phyloP scores from a whole-genome alignment of 768 basidiomycete species.

The Auricularia cornea region DNA sequence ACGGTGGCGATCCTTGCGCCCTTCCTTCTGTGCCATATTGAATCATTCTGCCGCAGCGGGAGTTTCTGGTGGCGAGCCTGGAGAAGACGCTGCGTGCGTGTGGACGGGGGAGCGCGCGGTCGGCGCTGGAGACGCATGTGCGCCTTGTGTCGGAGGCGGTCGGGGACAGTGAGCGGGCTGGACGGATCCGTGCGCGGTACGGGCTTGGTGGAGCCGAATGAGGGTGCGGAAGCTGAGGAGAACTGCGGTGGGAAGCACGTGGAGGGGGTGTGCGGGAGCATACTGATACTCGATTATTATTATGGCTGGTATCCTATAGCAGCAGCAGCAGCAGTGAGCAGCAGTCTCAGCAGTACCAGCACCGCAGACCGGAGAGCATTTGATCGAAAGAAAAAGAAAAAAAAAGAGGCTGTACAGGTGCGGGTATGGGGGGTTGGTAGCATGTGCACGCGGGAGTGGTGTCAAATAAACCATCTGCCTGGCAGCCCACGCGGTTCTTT shows the following conservation, averaged over 20 bases:
- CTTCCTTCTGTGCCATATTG: not conserved
- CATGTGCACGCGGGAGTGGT: not conserved
- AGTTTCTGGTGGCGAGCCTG: slow-evolving; percentile 36
- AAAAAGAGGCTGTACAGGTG: not conserved
- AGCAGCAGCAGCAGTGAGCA: no score
- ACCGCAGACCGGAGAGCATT: no score
- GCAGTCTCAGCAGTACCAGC: no score
- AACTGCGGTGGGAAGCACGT: not conserved
- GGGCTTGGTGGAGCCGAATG: slow-evolving; percentile 29
- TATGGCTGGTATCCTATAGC: no score
- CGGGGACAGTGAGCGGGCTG: not conserved
- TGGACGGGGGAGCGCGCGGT: slow-evolving; percentile 36
- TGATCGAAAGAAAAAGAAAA: not conserved
- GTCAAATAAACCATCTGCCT: not conserved
- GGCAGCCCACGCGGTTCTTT: slow-evolving; percentile 2
- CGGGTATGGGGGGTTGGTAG: not conserved
- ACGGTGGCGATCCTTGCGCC: not conserved
- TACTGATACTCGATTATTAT: no score
- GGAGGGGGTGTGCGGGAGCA: no score
- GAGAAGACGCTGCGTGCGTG: slow-evolving; percentile 24
- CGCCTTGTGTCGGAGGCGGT: slow-evolving; percentile 9
- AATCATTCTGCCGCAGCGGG: slow-evolving; percentile 32
- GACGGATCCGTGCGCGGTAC: slow-evolving; percentile 5
- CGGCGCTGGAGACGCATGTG: slow-evolving; percentile 24
- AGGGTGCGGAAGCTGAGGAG: slow-evolving; percentile 34